Percentiles rank a stretch among this genome's conserved stretches.
phyloP scores from a whole-genome alignment of 805 yeast genomes.

The Pichia exigua region DNA sequence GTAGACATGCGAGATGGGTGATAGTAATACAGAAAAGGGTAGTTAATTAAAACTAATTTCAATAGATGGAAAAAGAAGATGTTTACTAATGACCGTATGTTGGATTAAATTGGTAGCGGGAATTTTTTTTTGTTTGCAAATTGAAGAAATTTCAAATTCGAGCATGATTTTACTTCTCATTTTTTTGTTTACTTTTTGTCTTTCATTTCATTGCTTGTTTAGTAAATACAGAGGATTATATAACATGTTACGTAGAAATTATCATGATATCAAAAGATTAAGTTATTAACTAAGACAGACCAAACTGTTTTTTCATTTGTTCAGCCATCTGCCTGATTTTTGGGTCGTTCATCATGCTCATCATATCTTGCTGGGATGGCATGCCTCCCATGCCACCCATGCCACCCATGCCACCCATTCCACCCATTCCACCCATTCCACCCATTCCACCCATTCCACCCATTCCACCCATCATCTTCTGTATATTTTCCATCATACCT shows the following conservation, averaged over 20 bases:
- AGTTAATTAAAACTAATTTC: not conserved
- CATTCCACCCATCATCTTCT: conserved; percentile 64
- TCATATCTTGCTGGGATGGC: conserved; percentile 42
- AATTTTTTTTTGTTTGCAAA: not conserved
- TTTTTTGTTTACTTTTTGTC: not conserved
- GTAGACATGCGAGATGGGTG: not conserved
- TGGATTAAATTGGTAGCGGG: not conserved
- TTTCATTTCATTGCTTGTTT: not conserved
- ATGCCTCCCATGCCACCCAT: conserved; percentile 23
- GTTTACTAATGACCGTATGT: not conserved
- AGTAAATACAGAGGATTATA: not conserved
- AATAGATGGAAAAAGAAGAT: not conserved
- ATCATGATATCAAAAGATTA: not conserved
- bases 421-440: conserved; percentile 37
- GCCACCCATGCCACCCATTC: conserved; percentile 46
- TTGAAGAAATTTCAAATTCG: not conserved
- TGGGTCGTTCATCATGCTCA: conserved; percentile 51
- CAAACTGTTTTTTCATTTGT: conserved; percentile 23
- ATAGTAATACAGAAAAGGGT: not conserved
- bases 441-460: conserved; percentile 58
- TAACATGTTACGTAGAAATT: not conserved
- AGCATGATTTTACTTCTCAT: not conserved
- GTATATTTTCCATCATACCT: conserved; percentile 65
- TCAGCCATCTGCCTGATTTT: conserved; percentile 65
- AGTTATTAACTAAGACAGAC: conserved; percentile 13